Evolutionary conservation across 768 basidiomycete species (phyloP), one percentile per base, ranked within the genome.

Genomic region (Naganishia antarctica): DNA sequence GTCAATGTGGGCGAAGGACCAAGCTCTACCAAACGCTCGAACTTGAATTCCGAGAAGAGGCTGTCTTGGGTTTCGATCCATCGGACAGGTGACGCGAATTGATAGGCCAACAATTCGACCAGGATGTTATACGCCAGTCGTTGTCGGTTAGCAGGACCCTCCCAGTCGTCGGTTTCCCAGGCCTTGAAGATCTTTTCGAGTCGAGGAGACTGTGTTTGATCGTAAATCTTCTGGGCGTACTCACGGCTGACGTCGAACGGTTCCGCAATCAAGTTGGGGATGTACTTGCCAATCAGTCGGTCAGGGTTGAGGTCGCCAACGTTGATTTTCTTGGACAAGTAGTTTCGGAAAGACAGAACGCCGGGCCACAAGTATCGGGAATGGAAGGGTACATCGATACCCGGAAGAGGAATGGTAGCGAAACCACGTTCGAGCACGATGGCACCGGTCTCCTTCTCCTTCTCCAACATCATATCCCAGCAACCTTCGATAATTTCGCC

Each of bases 21-120:
- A 59, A 99, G 81, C 76, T 99, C 96, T 71, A 99, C 87, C 71
- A 98, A 83, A 16, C 96, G 86, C 78, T 97, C 94, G 72, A 96
- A 96, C 47, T 82, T 81, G 81, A 85, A 96, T 9, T 85, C 78
- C 11, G 82, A 83, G 81, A 99, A 99, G 63, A 99, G 83, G 26
- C 89, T 83, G 73, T 99, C 96, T 75, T 99, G 96, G 0, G 94
- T 99, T 80, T 98, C 90, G 71, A 99, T 99, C 96, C 96, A 99
- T 53, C 93, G 88, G 21, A 99, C 94, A 7, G 96, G 93, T 0
- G 94, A 98, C 0, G 94, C 74, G 69, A 76, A 77, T 76, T 99
- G 96, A 75, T 99, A 99, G 15, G 96, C 91, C 51, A 99, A 83
- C 48, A 98, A 84, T 75, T 99, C 96, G 67, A 98, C 92, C 64